Evolutionary conservation across 2,329 filamentous ascomycete species (phyloP).

Genomic region (Trichoderma semiorbis): DNA sequence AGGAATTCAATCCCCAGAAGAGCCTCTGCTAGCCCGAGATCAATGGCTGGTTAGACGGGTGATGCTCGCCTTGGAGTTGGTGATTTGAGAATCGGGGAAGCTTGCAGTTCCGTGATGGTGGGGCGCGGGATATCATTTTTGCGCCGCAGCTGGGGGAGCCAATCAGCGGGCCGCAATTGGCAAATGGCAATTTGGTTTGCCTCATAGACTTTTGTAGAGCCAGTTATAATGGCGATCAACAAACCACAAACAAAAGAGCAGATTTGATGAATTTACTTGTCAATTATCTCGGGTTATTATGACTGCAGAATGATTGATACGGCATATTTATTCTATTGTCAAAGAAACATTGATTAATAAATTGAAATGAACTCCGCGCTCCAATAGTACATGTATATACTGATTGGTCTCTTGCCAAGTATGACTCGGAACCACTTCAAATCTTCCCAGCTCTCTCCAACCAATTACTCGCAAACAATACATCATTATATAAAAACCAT

Average conservation of each 20-base stretch:
- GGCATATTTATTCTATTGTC: too few relatives aligned
- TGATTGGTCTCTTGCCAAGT: background rate
- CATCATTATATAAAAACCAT: background rate
- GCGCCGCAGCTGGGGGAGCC: slow-evolving; percentile 25
- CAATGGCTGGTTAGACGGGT: slow-evolving; percentile 31
- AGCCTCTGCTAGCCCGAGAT: slow-evolving; percentile 35
- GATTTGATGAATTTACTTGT: background rate
- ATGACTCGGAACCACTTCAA: background rate
- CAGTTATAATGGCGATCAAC: background rate
- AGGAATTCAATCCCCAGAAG: slow-evolving; percentile 29
- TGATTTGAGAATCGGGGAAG: slow-evolving; percentile 32
- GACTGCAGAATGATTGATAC: background rate
- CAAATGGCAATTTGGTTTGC: background rate
- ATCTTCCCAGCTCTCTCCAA: background rate
- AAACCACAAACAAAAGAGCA: background rate
- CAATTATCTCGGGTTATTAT: background rate
- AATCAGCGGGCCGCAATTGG: slow-evolving; percentile 31
- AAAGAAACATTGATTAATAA: background rate
- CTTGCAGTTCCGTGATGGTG: slow-evolving; percentile 29
- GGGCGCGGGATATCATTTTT: slow-evolving; percentile 32
- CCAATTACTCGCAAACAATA: background rate
- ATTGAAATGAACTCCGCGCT: background rate
- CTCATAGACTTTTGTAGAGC: background rate
- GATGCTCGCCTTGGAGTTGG: slow-evolving; percentile 30
- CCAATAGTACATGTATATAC: background rate